Percentiles rank a stretch among this genome's conserved stretches.
Conservation (phyloP, 331 rosid genomes). For the Erythrophleum ivorense region DNA sequence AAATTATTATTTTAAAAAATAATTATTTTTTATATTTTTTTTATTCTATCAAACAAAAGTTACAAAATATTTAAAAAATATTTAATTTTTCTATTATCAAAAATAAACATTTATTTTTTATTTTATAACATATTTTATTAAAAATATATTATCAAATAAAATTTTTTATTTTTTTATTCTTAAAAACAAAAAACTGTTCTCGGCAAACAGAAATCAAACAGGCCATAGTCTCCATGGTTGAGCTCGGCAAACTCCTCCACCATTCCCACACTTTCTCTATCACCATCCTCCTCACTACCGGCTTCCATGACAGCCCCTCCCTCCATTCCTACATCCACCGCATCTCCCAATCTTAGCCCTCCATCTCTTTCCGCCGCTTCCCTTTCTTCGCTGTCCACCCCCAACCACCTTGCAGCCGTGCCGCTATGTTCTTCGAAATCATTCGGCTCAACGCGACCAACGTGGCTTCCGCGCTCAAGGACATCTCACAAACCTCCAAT, state of each 20-base stretch:
- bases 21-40: too few relatives aligned
- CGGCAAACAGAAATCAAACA: too few relatives aligned
- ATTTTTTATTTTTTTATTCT: too few relatives aligned
- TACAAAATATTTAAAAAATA: too few relatives aligned
- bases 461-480: conserved; percentile 10
- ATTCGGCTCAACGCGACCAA: conserved; percentile 32
- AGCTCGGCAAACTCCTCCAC: conserved; percentile 28
- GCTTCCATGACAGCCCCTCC: not conserved
- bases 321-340: conserved; percentile 35
- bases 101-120: too few relatives aligned
- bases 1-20: too few relatives aligned
- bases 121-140: too few relatives aligned
- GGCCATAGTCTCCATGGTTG: not conserved
- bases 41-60: too few relatives aligned
- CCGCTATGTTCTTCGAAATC: conserved; percentile 23
- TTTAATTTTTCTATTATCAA: too few relatives aligned
- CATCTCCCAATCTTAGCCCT: conserved; percentile 40
- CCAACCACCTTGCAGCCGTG: not conserved
- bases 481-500: too few relatives aligned
- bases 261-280: conserved; percentile 38
- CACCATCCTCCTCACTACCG: conserved; percentile 46
- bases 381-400: not conserved
- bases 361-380: conserved; percentile 45
- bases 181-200: too few relatives aligned
- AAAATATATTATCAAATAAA: too few relatives aligned